Percentiles rank a stretch among this genome's conserved stretches.
phyloP scores from a whole-genome alignment of 2,329 filamentous ascomycete genomes.

The Dothistroma septosporum region DNA sequence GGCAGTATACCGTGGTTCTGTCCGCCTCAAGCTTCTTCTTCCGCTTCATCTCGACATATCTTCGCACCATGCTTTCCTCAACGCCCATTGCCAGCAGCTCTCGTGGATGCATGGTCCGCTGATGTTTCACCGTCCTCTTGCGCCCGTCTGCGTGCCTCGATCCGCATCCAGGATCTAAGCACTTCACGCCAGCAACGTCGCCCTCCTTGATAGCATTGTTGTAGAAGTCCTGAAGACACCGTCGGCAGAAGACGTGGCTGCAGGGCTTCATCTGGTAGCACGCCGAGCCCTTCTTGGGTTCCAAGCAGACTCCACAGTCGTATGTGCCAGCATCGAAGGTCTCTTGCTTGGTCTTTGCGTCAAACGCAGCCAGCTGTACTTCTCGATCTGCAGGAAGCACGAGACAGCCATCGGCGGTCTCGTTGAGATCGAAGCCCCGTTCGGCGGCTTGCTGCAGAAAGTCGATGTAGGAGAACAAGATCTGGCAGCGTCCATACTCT shows the following conservation, averaged over 20 bases:
- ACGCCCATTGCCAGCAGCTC: constrained; percentile 61
- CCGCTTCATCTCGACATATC: constrained; percentile 85
- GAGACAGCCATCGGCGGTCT: constrained; percentile 40
- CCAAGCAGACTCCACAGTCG: constrained; percentile 81
- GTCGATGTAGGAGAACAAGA: constrained; percentile 59
- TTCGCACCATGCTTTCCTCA: constrained; percentile 65
- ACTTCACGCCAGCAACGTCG: constrained; percentile 73
- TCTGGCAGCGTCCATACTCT: constrained; percentile 54
- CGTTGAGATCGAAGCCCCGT: constrained; percentile 49
- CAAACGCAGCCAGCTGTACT: constrained; percentile 71
- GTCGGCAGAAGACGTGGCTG: constrained; percentile 82
- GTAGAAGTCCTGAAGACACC: constrained; percentile 89
- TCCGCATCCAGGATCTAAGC: constrained; percentile 73
- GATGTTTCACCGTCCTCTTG: constrained; percentile 52
- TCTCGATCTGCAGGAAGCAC: constrained; percentile 52
- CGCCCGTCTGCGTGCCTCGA: constrained; percentile 41
- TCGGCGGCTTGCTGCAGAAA: constrained; percentile 57
- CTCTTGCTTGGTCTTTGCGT: constrained; percentile 67
- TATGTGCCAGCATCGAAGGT: constrained; percentile 82
- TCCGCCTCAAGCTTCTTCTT: constrained; percentile 90
- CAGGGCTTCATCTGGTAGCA: constrained; percentile 78
- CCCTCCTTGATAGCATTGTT: constrained; percentile 82
- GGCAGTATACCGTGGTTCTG: constrained; percentile 88
- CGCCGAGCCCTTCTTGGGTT: constrained; percentile 79
- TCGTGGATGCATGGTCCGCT: constrained; percentile 70